A percentile compares a stretch with the other conserved stretches of the same genome.
Evolutionary conservation across 2,329 filamentous ascomycete species (phyloP).

Genomic region (Bipolaris sorokiniana): DNA sequence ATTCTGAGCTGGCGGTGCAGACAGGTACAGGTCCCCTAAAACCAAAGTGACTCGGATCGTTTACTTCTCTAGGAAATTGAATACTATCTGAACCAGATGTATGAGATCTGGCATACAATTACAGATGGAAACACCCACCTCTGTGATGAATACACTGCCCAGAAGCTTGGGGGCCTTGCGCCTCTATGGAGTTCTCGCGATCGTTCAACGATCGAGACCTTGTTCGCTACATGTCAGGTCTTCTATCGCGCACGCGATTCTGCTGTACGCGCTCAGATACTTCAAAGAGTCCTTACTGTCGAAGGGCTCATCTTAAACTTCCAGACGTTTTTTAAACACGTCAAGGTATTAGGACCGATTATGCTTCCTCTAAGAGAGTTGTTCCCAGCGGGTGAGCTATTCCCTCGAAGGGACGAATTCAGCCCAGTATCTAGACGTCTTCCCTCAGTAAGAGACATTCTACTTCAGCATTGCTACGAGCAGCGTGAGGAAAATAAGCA

Average conservation of each 20-base stretch:
- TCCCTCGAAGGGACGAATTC: slow-evolving; percentile 6
- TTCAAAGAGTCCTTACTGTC: slow-evolving; percentile 11
- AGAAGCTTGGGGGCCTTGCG: slow-evolving; percentile 12
- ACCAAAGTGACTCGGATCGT: background rate
- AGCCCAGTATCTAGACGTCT: slow-evolving; percentile 6
- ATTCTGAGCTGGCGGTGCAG: slow-evolving; percentile 19
- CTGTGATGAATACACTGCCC: slow-evolving; percentile 16
- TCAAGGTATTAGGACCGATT: slow-evolving; percentile 15
- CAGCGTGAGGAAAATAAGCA: background rate
- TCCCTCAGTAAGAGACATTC: slow-evolving; percentile 16
- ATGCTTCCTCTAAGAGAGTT: slow-evolving; percentile 16
- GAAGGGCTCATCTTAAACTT: slow-evolving; percentile 12
- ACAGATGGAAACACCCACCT: slow-evolving; percentile 3
- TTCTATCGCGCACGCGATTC: slow-evolving; percentile 12
- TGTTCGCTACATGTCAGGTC: slow-evolving; percentile 9
- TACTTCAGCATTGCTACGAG: slow-evolving; percentile 7
- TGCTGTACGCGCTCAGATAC: slow-evolving; percentile 9
- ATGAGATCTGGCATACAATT: slow-evolving; percentile 13
- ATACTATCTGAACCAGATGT: slow-evolving; percentile 14
- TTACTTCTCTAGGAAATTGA: slow-evolving; percentile 16
- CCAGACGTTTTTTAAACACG: slow-evolving; percentile 19
- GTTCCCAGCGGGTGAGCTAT: slow-evolving; percentile 7
- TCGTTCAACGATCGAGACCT: slow-evolving; percentile 4
- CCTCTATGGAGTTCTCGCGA: slow-evolving; percentile 14
- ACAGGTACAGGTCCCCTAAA: slow-evolving; percentile 8